phyloP scores from a whole-genome alignment of 192 early-diverging fungal genomes.

The Podila epicladia region DNA sequence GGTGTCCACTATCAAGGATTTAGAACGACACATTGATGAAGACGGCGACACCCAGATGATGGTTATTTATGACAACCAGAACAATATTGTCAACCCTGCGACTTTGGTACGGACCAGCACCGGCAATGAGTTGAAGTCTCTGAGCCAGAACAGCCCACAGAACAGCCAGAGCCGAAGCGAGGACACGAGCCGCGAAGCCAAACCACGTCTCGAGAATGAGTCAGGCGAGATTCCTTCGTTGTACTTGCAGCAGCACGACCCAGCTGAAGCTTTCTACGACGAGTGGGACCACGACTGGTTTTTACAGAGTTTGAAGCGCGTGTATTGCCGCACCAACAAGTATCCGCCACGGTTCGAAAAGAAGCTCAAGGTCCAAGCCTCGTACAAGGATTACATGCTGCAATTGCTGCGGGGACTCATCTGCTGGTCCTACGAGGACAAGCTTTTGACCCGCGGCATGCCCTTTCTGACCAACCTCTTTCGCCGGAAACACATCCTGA shows the following conservation, averaged over 20 bases:
- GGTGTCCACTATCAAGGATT: slow-evolving; percentile 7
- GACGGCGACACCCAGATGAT: slow-evolving; percentile 16
- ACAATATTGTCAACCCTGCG: slow-evolving; percentile 16
- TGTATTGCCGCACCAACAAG: slow-evolving; percentile 5
- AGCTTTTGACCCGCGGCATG: slow-evolving; percentile 6
- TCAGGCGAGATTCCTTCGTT: background rate
- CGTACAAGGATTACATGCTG: slow-evolving; percentile 33
- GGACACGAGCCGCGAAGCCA: background rate
- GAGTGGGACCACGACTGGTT: slow-evolving; percentile 23
- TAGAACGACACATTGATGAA: background rate
- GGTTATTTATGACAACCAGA: slow-evolving; percentile 14
- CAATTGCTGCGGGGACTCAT: slow-evolving; percentile 2
- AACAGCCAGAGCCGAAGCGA: background rate
- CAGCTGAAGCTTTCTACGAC: slow-evolving; percentile 9
- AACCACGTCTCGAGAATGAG: background rate
- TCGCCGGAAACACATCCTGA: slow-evolving; percentile 21
- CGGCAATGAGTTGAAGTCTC: background rate
- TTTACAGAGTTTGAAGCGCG: slow-evolving; percentile 11
- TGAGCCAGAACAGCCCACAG: background rate
- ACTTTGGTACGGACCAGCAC: background rate
- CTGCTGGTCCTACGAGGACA: slow-evolving; percentile 29
- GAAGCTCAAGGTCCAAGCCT: slow-evolving; percentile 11
- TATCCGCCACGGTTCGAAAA: slow-evolving; percentile 22
- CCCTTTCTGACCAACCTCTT: slow-evolving; percentile 38
- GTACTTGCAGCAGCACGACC: background rate